phyloP scores from a whole-genome alignment of 768 basidiomycete species.

The Suillus lakei region DNA sequence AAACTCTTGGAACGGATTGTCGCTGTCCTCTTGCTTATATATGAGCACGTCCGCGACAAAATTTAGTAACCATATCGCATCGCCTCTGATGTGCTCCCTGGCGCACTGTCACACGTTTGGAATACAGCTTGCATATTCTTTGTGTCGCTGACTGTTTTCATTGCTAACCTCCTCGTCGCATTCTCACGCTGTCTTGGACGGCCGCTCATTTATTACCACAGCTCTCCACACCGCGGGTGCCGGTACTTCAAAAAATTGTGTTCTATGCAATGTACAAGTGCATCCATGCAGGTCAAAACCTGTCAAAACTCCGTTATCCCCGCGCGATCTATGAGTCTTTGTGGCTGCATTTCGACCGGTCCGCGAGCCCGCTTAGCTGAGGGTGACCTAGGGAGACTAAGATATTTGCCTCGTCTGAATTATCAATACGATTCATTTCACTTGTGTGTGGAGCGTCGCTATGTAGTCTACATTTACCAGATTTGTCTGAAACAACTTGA shows the following conservation, averaged over 20 bases:
- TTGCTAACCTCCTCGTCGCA: neutral
- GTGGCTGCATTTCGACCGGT: neutral
- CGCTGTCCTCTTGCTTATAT: neutral
- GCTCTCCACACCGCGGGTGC: neutral
- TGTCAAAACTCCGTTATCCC: neutral
- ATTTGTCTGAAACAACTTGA: no score
- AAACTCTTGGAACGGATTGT: neutral
- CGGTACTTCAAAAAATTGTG: neutral
- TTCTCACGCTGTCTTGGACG: neutral
- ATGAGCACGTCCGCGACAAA: neutral
- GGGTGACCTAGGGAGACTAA: no score
- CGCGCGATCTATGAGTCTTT: neutral
- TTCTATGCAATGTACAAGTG: neutral
- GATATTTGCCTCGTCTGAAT: no score
- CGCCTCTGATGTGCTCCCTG: neutral
- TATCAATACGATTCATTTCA: no score
- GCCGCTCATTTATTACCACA: neutral
- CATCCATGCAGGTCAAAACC: neutral
- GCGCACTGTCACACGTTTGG: neutral
- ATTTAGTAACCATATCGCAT: neutral
- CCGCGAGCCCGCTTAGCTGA: neutral
- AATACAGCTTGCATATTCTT: neutral
- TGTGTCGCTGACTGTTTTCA: neutral
- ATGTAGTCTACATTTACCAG: no score
- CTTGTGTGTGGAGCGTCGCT: no score